Base-by-base conservation (phyloP, 2,329 filamentous ascomycete genomes). In the Diaporthe ampelina region DNA sequence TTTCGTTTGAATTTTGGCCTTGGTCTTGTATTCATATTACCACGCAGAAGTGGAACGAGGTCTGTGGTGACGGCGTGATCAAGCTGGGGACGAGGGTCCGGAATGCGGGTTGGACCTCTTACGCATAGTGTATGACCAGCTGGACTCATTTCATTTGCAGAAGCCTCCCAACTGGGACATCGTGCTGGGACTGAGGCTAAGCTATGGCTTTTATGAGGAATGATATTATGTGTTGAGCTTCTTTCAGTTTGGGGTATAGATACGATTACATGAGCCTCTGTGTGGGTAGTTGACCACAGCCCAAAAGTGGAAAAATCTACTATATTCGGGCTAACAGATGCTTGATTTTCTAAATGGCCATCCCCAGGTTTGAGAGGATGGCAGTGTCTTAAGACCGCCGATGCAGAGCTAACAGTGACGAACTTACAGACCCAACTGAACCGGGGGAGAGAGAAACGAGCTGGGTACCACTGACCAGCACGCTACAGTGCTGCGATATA, bases 131-230 rank as follows among this genome's bases (percentile, higher is more conserved):
- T 58, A 35, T 29, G 45, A 59, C 17, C 56, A 61, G 57, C 29
- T 24, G 56, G 69, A 35, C 43, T 37, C 43, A 26, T 52, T n/a
- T 26, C 21, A 37, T 37, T 52, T 19, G n/a, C 15, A 37, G 19
- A 17, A 29, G 19, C n/a, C 32, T 40, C 32, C 32, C n/a, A 40
- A 40, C 29, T 45, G 32, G 21, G n/a, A n/a, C 21, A 40, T 21
- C n/a, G 15, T 26, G 48, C 32, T 37, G 19, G 15, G 45, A 52
- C 3, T 48, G 29, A 67, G 29, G n/a, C 59, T 54, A 21, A n/a
- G 32, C 40, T 26, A 37, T 19, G 63, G 63, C 21, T 52, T 68
- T 40, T 54, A 24, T 54, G 45, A 40, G 54, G 21, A 54, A 54
- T 4, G 45, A 54, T 21, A 15, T 68, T 54, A 40, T 54, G 21